A percentile compares a stretch with the other conserved stretches of the same genome.
Conservation (phyloP, 352 stramenopile genomes). For the Globisporangium cystogenes region DNA sequence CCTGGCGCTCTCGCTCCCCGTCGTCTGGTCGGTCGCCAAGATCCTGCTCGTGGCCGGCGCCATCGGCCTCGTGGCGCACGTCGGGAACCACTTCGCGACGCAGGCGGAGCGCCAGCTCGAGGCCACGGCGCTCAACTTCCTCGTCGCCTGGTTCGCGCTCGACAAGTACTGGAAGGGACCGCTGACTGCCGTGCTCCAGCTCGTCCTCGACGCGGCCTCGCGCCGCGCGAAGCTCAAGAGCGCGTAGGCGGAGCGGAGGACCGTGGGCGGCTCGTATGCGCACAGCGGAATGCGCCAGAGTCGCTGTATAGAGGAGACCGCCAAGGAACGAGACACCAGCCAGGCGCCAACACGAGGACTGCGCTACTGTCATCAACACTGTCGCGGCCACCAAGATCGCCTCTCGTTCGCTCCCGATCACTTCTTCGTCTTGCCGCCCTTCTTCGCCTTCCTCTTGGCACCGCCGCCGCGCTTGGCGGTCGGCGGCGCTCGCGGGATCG, state of each 20-base stretch:
- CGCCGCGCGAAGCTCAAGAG: conserved; percentile 19
- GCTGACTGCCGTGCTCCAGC: conserved; percentile 27
- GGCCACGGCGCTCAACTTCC: conserved; percentile 48
- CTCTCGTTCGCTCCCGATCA: background rate
- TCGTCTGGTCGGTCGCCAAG: conserved; percentile 39
- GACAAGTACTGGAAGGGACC: conserved; percentile 69
- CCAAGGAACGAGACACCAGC: background rate
- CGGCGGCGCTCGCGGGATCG: conserved; percentile 15
- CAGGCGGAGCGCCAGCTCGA: conserved; percentile 44
- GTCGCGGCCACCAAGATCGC: background rate
- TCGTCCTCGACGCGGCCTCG: conserved; percentile 10
- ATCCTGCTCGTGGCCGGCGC: conserved; percentile 30
- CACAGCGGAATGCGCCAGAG: conserved; percentile 12
- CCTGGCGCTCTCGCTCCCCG: conserved; percentile 24
- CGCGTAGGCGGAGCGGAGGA: conserved; percentile 2
- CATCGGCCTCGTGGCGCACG: conserved; percentile 47
- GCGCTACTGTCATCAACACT: no score
- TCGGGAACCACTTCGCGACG: conserved; percentile 52
- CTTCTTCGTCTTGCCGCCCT: conserved; percentile 37
- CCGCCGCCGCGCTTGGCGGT: conserved; percentile 17
- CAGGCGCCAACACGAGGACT: no score
- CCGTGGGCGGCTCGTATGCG: background rate
- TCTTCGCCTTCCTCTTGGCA: conserved; percentile 22
- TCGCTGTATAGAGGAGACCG: background rate
- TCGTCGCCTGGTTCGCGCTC: conserved; percentile 62